phyloP scores from a whole-genome alignment of 2,329 filamentous ascomycete genomes.

The Talaromyces amestolkiae region DNA sequence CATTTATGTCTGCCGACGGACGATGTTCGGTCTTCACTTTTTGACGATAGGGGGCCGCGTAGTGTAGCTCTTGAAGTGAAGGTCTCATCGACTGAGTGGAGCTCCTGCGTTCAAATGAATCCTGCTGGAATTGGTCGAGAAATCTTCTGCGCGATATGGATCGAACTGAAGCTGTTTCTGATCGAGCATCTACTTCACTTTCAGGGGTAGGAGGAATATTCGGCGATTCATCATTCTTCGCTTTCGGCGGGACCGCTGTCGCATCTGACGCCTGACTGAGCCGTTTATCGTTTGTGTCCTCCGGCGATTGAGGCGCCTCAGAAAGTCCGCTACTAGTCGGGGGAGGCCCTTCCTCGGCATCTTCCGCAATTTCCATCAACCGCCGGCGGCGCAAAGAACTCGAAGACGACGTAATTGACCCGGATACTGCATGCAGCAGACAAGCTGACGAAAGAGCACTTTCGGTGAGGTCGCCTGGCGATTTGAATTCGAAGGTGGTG shows the following conservation, averaged over 20 bases:
- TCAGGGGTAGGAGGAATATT: conserved; percentile 9
- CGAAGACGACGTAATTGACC: conserved; percentile 79
- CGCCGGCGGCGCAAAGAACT: conserved; percentile 74
- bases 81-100: conserved; percentile 45
- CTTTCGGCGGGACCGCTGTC: conserved; percentile 33
- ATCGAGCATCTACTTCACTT: conserved; percentile 23
- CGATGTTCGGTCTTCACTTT: conserved; percentile 89
- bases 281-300: conserved; percentile 13
- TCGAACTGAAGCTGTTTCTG: conserved; percentile 27
- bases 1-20: conserved; percentile 64
- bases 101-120: conserved; percentile 36
- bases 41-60: conserved; percentile 39
- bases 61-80: conserved; percentile 45
- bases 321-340: conserved; percentile 21
- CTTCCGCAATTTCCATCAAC: conserved; percentile 90
- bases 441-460: conserved; percentile 83
- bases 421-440: conserved; percentile 81
- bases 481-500: conserved; percentile 72
- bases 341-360: conserved; percentile 71
- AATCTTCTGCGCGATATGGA: conserved; percentile 28
- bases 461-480: conserved; percentile 78
- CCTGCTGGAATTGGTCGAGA: conserved; percentile 37
- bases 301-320: not conserved
- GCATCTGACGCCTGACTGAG: conserved; percentile 35
- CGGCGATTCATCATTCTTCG: conserved; percentile 18